phyloP scores from a whole-genome alignment of 192 early-diverging fungal species.

The Geranomyces variabilis region DNA sequence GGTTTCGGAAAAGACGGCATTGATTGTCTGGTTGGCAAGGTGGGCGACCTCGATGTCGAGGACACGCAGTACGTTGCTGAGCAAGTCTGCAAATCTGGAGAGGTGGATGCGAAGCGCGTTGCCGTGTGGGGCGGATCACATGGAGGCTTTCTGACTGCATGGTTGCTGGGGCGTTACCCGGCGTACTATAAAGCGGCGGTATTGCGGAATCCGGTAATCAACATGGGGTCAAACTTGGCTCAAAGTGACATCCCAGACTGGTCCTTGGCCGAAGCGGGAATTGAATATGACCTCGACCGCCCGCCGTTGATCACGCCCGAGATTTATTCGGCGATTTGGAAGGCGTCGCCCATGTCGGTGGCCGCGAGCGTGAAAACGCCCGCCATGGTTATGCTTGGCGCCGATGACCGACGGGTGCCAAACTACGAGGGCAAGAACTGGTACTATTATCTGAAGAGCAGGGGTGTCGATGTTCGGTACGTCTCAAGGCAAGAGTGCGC shows the following conservation, averaged over 20 bases:
- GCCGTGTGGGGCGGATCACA: slow-evolving; percentile 75
- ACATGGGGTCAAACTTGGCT: slow-evolving; percentile 59
- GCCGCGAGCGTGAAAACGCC: slow-evolving; percentile 63
- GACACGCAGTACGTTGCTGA: slow-evolving; percentile 60
- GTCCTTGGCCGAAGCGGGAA: slow-evolving; percentile 69
- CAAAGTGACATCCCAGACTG: slow-evolving; percentile 76
- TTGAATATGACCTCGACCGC: slow-evolving; percentile 56
- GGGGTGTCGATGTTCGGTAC: slow-evolving; percentile 34
- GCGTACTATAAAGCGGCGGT: slow-evolving; percentile 67
- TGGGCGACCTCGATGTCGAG: slow-evolving; percentile 69
- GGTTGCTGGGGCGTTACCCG: slow-evolving; percentile 36
- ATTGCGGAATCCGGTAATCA: slow-evolving; percentile 76
- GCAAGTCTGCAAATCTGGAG: slow-evolving; percentile 25
- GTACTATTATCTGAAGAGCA: slow-evolving; percentile 27
- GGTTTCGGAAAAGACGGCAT: slow-evolving; percentile 78
- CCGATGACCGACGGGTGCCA: slow-evolving; percentile 73
- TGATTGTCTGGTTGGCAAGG: slow-evolving; percentile 62
- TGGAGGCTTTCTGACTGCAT: slow-evolving; percentile 47
- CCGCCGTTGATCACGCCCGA: slow-evolving; percentile 61
- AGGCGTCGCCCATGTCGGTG: slow-evolving; percentile 60
- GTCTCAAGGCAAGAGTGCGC: background rate
- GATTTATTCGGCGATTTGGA: slow-evolving; percentile 60
- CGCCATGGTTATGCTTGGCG: slow-evolving; percentile 68
- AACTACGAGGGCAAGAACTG: slow-evolving; percentile 58
- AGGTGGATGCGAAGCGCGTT: slow-evolving; percentile 51